Evolutionary conservation across 352 stramenopile species (phyloP), one percentile per base, ranked within the genome.

Genomic region (Pythium rhizo-oryzae): DNA sequence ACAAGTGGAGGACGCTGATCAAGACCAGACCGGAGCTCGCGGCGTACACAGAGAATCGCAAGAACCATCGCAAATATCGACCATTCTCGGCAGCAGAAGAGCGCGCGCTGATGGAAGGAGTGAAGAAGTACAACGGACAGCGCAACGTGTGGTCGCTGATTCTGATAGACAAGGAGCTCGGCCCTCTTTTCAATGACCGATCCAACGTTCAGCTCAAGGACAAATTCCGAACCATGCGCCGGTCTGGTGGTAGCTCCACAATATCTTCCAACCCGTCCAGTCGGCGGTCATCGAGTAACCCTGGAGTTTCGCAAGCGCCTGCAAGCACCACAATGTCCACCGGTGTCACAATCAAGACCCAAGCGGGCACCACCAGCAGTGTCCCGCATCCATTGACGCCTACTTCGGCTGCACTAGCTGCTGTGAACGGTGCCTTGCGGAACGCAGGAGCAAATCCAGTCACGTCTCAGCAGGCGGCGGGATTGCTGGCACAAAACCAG

Each of bases 151-250:
- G 86, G 86, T 93, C 84, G 21, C 70, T 94, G 21, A 94, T 94
- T 72, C 63, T 94, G 8, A 79, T 91, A 53, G 86, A 94, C 70
- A 90, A 92, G 61, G 86, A 92, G 5, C 67, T 94, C 2, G 86
- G 86, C 0, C 81, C 82, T 18, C 80, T 89, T 52, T 94, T 94
- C 59, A 94, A 94, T 65, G 86, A 94, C 59, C 76, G 86, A 13
- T 91, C 82, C 1, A 94, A 94, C 59, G 86, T 94, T 30, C 86
- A 94, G 62, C 76, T 94, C 18, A 94, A 94, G 67, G 86, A 94
- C 71, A 94, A 94, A 61, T 94, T 89, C 51, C 82, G 86, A 8
- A 94, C 86, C 0, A 91, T 94, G 84, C 69, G 82, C n/a, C 66
- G 86, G 28, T 85, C 84, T 8, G 82, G 86, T 21, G 61, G 79